Percentiles rank a stretch among this genome's conserved stretches.
Evolutionary conservation across 192 early-diverging fungal species (phyloP).

Genomic region (Backusella tarrabulga): DNA sequence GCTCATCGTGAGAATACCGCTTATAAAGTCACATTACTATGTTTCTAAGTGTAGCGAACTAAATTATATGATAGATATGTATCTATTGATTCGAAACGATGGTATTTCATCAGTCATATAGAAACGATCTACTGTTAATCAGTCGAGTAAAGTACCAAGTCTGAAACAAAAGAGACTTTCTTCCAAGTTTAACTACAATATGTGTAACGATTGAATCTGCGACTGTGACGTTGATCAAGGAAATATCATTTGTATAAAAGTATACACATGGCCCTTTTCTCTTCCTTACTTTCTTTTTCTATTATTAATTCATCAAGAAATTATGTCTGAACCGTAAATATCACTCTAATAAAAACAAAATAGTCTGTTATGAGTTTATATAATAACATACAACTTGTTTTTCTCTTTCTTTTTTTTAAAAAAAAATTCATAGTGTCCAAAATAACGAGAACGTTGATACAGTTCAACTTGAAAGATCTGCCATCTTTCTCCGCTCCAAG

Average conservation of each 20-base stretch:
- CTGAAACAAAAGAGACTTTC: neutral
- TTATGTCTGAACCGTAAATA: neutral
- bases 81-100: neutral
- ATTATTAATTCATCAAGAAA: neutral
- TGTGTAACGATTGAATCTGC: neutral
- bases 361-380: too few species aligned
- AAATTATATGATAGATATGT: too few species aligned
- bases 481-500: constrained; percentile 28
- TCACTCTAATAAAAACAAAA: neutral
- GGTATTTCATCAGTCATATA: neutral
- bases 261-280: neutral
- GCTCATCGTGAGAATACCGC: neutral
- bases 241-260: neutral
- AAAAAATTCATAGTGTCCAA: neutral
- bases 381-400: neutral
- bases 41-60: too few species aligned
- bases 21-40: neutral
- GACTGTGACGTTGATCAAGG: neutral
- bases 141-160: neutral
- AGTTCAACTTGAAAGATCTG: neutral
- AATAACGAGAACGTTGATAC: neutral
- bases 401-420: neutral
- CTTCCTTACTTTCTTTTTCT: neutral
- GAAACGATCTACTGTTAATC: neutral
- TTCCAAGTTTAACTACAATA: neutral